These are phyloP conservation scores for Lolium perenne DNA, from an alignment of 176 grass and related monocot genomes.

Conservation along the genomic window DNA sequence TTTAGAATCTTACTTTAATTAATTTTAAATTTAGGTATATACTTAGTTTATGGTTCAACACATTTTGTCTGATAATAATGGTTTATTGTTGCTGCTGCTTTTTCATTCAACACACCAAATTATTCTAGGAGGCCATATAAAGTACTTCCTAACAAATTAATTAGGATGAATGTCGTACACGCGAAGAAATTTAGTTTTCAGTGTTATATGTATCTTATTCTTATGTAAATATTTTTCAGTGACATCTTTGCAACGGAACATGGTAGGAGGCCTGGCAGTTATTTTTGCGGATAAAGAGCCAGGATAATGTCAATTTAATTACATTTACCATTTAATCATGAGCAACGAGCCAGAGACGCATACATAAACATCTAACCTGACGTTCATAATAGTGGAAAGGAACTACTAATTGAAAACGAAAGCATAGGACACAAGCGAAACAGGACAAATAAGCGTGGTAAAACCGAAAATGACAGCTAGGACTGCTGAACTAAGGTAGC, in stretches of 20 bases:
- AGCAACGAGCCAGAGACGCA: background rate
- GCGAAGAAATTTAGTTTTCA: background rate
- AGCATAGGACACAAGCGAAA: conserved; percentile 27
- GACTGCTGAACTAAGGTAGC: conserved; percentile 5
- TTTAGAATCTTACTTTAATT: background rate
- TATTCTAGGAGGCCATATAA: background rate
- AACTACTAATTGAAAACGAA: conserved; percentile 12
- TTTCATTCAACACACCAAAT: background rate
- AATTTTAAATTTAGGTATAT: background rate
- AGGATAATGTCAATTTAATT: background rate
- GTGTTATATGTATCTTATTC: background rate
- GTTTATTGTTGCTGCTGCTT: background rate
- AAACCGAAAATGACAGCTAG: conserved; percentile 40
- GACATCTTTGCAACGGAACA: background rate
- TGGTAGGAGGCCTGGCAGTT: background rate
- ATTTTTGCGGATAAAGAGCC: background rate
- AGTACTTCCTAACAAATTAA: background rate
- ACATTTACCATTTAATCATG: conserved; percentile 10
- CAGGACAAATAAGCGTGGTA: conserved; percentile 34
- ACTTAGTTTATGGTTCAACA: background rate
- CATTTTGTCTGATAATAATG: background rate
- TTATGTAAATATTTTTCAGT: background rate
- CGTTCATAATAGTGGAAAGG: conserved; percentile 4
- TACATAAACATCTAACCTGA: background rate
- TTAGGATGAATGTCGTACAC: background rate